phyloP scores from a whole-genome alignment of 352 stramenopile species.

The Pelagophyceae sp. region DNA sequence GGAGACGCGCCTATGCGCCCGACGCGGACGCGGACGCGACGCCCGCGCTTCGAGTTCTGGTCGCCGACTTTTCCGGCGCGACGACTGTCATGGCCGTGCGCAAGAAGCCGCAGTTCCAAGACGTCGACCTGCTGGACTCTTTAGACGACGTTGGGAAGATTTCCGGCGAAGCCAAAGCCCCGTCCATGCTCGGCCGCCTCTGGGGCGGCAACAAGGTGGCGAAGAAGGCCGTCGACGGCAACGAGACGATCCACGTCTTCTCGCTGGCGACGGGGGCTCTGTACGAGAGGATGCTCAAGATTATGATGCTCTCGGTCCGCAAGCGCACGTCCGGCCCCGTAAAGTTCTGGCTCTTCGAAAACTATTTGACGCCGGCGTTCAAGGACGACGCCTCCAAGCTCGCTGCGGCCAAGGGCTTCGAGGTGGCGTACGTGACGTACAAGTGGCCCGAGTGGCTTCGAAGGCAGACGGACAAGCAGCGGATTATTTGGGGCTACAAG shows the following conservation, averaged over 20 bases:
- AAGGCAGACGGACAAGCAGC: slow-evolving; percentile 96
- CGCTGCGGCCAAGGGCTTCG: slow-evolving; percentile 80
- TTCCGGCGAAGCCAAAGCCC: too few relatives aligned
- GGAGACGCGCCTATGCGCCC: neutral
- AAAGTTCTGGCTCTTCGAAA: slow-evolving; percentile 99
- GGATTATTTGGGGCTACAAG: slow-evolving; percentile 99
- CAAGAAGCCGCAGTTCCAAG: slow-evolving; percentile 76
- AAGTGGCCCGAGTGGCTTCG: slow-evolving; percentile 98
- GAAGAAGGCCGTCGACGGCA: slow-evolving; percentile 34
- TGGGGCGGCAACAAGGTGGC: slow-evolving; percentile 3
- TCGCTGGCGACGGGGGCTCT: slow-evolving; percentile 91
- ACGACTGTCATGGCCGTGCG: slow-evolving; percentile 76
- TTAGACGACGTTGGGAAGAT: neutral
- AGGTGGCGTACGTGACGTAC: slow-evolving; percentile 98
- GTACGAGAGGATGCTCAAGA: slow-evolving; percentile 98
- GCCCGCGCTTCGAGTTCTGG: slow-evolving; percentile 24
- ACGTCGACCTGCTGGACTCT: slow-evolving; percentile 48
- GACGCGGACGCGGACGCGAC: neutral
- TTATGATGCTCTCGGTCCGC: slow-evolving; percentile 99
- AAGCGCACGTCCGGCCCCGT: slow-evolving; percentile 89
- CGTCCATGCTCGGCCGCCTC: neutral
- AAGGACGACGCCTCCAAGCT: slow-evolving; percentile 84
- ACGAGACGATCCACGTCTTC: slow-evolving; percentile 96
- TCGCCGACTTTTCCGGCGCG: slow-evolving; percentile 73
- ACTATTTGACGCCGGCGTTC: slow-evolving; percentile 95